Conservation (phyloP, 139 green algal species). For the Coelastrella sp. region DNA sequence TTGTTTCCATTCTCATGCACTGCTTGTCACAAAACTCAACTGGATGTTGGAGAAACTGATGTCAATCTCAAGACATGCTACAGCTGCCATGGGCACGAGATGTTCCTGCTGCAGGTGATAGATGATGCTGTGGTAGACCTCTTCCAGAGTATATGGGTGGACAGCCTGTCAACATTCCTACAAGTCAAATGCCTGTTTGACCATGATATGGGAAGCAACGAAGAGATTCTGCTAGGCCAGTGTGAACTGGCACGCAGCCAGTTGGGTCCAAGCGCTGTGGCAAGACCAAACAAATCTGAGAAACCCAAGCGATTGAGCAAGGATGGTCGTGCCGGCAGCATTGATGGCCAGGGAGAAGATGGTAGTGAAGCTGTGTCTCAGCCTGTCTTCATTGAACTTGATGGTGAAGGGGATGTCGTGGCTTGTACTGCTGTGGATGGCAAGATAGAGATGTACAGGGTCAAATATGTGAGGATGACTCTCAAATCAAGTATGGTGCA, state of each 20-base stretch:
- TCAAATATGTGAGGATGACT: constrained; percentile 4
- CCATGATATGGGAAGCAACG: not conserved
- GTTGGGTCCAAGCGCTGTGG: not conserved
- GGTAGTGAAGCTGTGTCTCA: not conserved
- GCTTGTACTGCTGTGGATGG: constrained; percentile 20
- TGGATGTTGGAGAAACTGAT: not conserved
- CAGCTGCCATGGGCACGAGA: not conserved
- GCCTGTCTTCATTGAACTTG: constrained; percentile 8
- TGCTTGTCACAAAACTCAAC: too few relatives aligned
- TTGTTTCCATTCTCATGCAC: too few relatives aligned
- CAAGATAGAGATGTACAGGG: constrained; percentile 25
- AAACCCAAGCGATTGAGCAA: not conserved
- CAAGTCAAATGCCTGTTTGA: constrained; percentile 45
- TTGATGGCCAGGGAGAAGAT: not conserved
- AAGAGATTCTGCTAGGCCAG: constrained; percentile 4
- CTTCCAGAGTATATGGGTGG: constrained; percentile 17
- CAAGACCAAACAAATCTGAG: not conserved
- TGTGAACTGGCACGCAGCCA: constrained; percentile 10
- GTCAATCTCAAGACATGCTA: not conserved
- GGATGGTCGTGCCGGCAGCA: not conserved
- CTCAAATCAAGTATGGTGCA: not conserved
- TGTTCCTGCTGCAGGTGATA: constrained; percentile 22
- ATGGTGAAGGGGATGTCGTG: constrained; percentile 25
- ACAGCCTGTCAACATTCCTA: constrained; percentile 51
- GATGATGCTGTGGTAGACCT: constrained; percentile 25